Conservation (phyloP, 208 protist genomes). For the Wallacemonas sp. region DNA sequence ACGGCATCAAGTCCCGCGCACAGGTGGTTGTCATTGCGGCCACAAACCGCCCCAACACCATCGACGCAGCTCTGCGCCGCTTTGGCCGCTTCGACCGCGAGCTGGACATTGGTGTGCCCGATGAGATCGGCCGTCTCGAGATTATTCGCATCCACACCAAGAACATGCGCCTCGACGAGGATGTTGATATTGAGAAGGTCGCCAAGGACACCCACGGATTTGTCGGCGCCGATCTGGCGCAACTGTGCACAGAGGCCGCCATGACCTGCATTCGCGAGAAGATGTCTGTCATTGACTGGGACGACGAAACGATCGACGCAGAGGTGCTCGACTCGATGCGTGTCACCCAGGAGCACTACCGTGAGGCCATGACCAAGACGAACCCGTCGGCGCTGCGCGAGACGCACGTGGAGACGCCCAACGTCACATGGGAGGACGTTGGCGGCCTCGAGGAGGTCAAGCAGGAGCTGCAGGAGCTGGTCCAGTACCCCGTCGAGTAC, state of each 20-base stretch:
- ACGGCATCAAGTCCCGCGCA: constrained; percentile 98
- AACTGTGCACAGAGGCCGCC: constrained; percentile 99
- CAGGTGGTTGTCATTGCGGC: constrained; percentile 99
- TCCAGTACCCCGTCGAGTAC: constrained; percentile 99
- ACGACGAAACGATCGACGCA: constrained; percentile 99
- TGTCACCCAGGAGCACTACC: constrained; percentile 99
- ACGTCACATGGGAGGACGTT: constrained; percentile 99
- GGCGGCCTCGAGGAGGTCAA: constrained; percentile 99
- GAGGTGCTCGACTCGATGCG: constrained; percentile 98
- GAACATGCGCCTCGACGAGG: constrained; percentile 99
- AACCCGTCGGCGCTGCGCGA: constrained; percentile 99
- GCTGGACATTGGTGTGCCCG: constrained; percentile 99
- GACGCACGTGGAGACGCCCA: constrained; percentile 99
- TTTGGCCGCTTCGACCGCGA: constrained; percentile 99
- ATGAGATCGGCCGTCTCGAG: constrained; percentile 98
- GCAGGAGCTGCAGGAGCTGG: constrained; percentile 98
- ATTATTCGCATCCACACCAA: constrained; percentile 99
- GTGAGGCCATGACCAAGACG: constrained; percentile 92
- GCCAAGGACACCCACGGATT: constrained; percentile 98
- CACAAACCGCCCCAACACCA: constrained; percentile 99
- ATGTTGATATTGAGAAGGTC: constrained; percentile 98
- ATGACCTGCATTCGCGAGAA: constrained; percentile 99
- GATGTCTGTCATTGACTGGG: constrained; percentile 99
- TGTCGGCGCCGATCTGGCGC: constrained; percentile 99
- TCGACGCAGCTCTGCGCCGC: constrained; percentile 99